Percentiles rank a stretch among this genome's conserved stretches.
Evolutionary conservation across 495 filamentous ascomycete species (phyloP).

Genomic region (Aspergillus egyptiacus): DNA sequence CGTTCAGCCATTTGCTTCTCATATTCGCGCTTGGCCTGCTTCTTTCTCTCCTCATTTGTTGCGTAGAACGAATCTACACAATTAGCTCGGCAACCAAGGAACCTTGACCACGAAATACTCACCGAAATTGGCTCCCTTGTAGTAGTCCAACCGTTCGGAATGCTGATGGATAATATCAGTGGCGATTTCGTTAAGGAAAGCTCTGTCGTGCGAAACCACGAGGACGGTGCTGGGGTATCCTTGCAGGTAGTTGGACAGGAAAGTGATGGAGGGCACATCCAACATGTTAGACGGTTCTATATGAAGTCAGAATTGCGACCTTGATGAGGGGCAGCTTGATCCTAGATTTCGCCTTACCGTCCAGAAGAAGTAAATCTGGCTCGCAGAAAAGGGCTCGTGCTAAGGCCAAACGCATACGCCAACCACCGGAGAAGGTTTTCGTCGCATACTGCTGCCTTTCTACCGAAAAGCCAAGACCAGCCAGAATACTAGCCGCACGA

Average conservation of each 20-base stretch:
- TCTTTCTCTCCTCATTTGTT: conserved; percentile 92
- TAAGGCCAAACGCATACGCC: conserved; percentile 95
- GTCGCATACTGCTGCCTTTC: conserved; percentile 91
- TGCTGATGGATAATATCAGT: conserved; percentile 99
- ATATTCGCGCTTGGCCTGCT: conserved; percentile 95
- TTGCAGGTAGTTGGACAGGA: conserved; percentile 94
- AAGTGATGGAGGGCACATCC: conserved; percentile 99
- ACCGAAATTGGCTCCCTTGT: conserved; percentile 92
- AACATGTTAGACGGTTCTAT: conserved; percentile 99
- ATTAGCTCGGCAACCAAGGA: conserved; percentile 14
- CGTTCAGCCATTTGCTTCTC: conserved; percentile 95
- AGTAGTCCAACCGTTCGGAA: conserved; percentile 95
- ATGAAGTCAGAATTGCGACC: conserved; percentile 19
- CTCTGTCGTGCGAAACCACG: conserved; percentile 97
- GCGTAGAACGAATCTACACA: conserved; percentile 87
- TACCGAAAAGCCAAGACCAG: conserved; percentile 91
- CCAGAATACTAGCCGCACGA: conserved; percentile 89
- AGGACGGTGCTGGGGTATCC: conserved; percentile 90
- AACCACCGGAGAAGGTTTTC: conserved; percentile 98
- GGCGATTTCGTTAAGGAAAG: conserved; percentile 98
- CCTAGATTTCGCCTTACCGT: conserved; percentile 42
- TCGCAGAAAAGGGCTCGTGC: conserved; percentile 97
- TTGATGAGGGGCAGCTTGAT: background rate
- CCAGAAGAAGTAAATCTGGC: conserved; percentile 90
- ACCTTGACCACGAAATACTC: conserved; percentile 13